Conservation (phyloP, 768 basidiomycete genomes). For the Pleurotus giganteus region DNA sequence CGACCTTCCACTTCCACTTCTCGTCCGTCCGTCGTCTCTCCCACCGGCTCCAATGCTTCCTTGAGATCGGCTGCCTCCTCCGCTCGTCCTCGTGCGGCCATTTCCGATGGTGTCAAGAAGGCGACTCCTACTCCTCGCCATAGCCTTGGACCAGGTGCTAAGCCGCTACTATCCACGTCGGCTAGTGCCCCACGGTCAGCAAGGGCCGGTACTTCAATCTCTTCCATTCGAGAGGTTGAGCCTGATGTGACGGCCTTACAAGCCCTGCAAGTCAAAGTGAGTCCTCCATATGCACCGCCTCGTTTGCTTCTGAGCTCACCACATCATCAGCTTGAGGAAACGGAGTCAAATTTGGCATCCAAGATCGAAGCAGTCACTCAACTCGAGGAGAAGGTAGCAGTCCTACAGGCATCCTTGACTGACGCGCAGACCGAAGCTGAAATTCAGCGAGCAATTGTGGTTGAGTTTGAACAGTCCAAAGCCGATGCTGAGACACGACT, state of each 20-base stretch:
- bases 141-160: slow-evolving; percentile 20
- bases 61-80: slow-evolving; percentile 37
- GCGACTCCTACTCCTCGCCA: slow-evolving; percentile 39
- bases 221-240: slow-evolving; percentile 71
- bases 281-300: slow-evolving; percentile 11
- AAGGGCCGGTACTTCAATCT: slow-evolving; percentile 57
- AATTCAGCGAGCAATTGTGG: slow-evolving; percentile 40
- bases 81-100: slow-evolving; percentile 60
- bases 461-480: slow-evolving; percentile 50
- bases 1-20: slow-evolving; percentile 29
- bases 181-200: slow-evolving; percentile 37
- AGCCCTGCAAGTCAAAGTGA: slow-evolving; percentile 61
- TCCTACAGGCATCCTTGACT: slow-evolving; percentile 49
- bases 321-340: slow-evolving; percentile 55
- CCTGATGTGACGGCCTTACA: slow-evolving; percentile 57
- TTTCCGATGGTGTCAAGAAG: slow-evolving; percentile 65
- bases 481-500: slow-evolving; percentile 47
- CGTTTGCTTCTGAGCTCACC: background rate
- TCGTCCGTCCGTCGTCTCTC: slow-evolving; percentile 56
- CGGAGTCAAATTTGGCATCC: slow-evolving; percentile 47
- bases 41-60: slow-evolving; percentile 50
- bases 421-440: slow-evolving; percentile 43
- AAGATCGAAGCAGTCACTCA: slow-evolving; percentile 49
- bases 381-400: slow-evolving; percentile 52
- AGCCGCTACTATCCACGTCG: slow-evolving; percentile 22